Evolutionary conservation across 2,329 filamentous ascomycete genomes (phyloP).

Genomic region (Aureobasidium sp.): DNA sequence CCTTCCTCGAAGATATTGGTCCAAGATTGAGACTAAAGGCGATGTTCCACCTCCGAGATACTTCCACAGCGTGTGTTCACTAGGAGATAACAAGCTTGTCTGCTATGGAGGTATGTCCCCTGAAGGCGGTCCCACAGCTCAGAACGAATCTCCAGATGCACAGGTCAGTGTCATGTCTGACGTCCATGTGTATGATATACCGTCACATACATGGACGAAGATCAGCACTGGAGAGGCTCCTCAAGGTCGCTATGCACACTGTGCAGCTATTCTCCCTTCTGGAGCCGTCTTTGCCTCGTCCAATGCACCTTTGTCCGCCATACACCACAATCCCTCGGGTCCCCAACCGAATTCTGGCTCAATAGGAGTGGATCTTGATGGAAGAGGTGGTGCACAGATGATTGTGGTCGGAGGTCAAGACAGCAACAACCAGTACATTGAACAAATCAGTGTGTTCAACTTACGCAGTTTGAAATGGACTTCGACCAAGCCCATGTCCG

Average conservation of each 20-base stretch:
- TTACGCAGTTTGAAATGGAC: constrained; percentile 93
- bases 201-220: constrained; percentile 75
- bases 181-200: constrained; percentile 89
- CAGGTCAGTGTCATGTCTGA: constrained; percentile 91
- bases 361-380: constrained; percentile 83
- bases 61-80: constrained; percentile 89
- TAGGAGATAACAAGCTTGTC: constrained; percentile 93
- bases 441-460: constrained; percentile 98
- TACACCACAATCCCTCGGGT: constrained; percentile 81
- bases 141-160: constrained; percentile 22
- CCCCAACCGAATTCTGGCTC: constrained; percentile 80
- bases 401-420: constrained; percentile 94
- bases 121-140: constrained; percentile 64
- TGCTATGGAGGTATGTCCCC: constrained; percentile 99
- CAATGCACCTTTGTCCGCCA: constrained; percentile 73
- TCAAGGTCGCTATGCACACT: constrained; percentile 93
- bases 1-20: constrained; percentile 86
- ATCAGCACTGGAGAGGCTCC: constrained; percentile 68
- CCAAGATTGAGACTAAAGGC: constrained; percentile 74
- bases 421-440: constrained; percentile 96
- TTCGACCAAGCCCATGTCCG: constrained; percentile 67
- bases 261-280: constrained; percentile 84
- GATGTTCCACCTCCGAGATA: constrained; percentile 88
- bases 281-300: constrained; percentile 80
- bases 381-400: constrained; percentile 91